A percentile compares a stretch with the other conserved stretches of the same genome.
These are phyloP conservation scores for Candida hispaniensis DNA, from an alignment of 805 yeast species.

Conservation along the genomic window DNA sequence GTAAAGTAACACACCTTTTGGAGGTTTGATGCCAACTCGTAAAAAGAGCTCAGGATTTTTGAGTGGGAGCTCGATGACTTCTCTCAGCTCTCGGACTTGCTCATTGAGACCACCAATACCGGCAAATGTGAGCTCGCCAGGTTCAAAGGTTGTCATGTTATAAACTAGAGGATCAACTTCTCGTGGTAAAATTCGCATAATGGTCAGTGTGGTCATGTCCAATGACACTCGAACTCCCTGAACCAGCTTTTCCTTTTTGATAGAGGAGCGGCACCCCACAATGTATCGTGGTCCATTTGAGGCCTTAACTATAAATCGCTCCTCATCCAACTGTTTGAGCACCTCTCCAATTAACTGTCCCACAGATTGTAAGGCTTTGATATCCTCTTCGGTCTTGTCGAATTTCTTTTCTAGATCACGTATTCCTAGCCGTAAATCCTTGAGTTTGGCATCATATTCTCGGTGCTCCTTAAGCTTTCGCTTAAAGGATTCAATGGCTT, in stretches of 20 bases:
- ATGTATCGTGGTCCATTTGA: conserved; percentile 95
- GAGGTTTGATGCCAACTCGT: conserved; percentile 97
- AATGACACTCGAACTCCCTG: conserved; percentile 95
- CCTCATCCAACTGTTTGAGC: conserved; percentile 87
- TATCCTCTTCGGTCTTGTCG: conserved; percentile 92
- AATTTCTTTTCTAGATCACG: conserved; percentile 73
- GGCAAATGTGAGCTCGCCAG: conserved; percentile 91
- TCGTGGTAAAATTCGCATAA: conserved; percentile 93
- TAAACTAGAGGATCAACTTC: conserved; percentile 97
- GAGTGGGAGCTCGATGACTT: conserved; percentile 92
- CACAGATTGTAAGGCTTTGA: conserved; percentile 91
- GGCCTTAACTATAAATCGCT: conserved; percentile 88
- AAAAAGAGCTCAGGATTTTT: conserved; percentile 93
- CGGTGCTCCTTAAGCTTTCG: conserved; percentile 84
- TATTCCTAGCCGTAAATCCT: conserved; percentile 70
- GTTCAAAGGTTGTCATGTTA: conserved; percentile 95
- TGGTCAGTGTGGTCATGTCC: conserved; percentile 95
- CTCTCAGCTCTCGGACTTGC: conserved; percentile 92
- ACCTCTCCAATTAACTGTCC: conserved; percentile 98
- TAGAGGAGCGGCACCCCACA: conserved; percentile 92
- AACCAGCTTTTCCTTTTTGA: conserved; percentile 68
- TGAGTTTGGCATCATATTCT: conserved; percentile 85
- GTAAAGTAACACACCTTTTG: conserved; percentile 90
- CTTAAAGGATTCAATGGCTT: conserved; percentile 68
- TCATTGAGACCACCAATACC: conserved; percentile 95